Conservation (phyloP, 2,329 filamentous ascomycete species). For the Monosporascus sp. region DNA sequence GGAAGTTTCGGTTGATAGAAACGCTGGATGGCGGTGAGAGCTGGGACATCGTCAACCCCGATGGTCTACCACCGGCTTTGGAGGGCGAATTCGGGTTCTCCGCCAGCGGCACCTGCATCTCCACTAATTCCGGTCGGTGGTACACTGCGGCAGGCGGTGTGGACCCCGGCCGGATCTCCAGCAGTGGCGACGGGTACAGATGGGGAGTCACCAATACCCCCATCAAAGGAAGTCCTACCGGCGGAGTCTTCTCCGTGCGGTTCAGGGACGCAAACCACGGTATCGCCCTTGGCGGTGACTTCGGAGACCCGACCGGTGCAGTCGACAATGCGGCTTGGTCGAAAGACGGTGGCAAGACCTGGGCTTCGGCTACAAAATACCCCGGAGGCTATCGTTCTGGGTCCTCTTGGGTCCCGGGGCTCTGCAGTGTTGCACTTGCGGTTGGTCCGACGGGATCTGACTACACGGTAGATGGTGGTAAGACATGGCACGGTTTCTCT, state of each 20-base stretch:
- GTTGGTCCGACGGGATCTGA: constrained; percentile 30
- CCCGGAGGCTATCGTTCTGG: constrained; percentile 29
- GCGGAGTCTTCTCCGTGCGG: constrained; percentile 28
- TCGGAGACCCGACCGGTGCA: constrained; percentile 15
- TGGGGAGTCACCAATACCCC: constrained; percentile 23
- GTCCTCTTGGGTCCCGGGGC: constrained; percentile 22
- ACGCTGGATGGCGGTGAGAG: constrained; percentile 23
- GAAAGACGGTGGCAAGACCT: constrained; percentile 24
- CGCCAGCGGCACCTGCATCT: constrained; percentile 29
- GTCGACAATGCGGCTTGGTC: constrained; percentile 25
- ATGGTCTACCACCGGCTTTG: constrained; percentile 21
- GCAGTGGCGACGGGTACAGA: constrained; percentile 18
- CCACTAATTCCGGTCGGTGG: constrained; percentile 21
- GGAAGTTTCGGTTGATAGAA: constrained; percentile 27
- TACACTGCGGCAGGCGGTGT: constrained; percentile 25
- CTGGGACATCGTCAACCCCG: constrained; percentile 21
- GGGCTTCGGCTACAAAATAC: constrained; percentile 18
- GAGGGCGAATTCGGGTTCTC: constrained; percentile 27
- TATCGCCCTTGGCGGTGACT: constrained; percentile 28
- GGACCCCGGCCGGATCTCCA: constrained; percentile 23
- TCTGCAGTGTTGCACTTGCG: constrained; percentile 21
- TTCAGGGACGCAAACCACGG: constrained; percentile 23
- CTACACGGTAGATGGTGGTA: constrained; percentile 23
- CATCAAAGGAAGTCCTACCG: constrained; percentile 21
- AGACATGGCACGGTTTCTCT: constrained; percentile 24